Percentiles rank a stretch among this genome's conserved stretches.
Conservation (phyloP, 495 filamentous ascomycete genomes). For the Talaromyces stipitatus region DNA sequence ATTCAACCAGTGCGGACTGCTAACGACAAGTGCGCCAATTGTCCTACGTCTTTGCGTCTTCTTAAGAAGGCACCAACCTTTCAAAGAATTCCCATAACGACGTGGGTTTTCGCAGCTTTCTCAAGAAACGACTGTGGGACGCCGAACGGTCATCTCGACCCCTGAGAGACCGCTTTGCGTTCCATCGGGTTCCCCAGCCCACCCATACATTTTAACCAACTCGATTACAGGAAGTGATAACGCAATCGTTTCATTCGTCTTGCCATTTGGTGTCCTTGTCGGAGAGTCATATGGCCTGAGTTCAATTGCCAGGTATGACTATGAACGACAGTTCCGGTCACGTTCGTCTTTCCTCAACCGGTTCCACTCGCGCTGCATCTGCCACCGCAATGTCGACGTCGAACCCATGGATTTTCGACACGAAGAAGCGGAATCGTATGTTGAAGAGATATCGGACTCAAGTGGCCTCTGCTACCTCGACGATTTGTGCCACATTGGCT, state of each 20-base stretch:
- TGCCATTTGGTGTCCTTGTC: not conserved
- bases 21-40: not conserved
- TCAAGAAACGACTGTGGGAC: conserved; percentile 44
- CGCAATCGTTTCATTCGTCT: not conserved
- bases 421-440: conserved; percentile 29
- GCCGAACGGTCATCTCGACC: conserved; percentile 42
- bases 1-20: not conserved
- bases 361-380: conserved; percentile 15
- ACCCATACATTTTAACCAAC: conserved; percentile 2
- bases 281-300: conserved; percentile 11
- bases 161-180: conserved; percentile 47
- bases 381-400: conserved; percentile 25
- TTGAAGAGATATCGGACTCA: conserved; percentile 41
- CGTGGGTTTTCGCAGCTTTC: conserved; percentile 7
- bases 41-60: not conserved
- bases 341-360: conserved; percentile 27
- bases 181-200: conserved; percentile 46
- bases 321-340: conserved; percentile 36
- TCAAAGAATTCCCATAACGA: not conserved
- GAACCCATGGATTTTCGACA: conserved; percentile 33
- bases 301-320: conserved; percentile 37
- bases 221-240: not conserved
- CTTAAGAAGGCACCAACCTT: not conserved
- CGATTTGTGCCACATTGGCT: conserved; percentile 36
- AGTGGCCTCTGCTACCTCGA: conserved; percentile 37